Base-by-base conservation (phyloP, 1,284 basidiomycete genomes). In the Boletus sp. region DNA sequence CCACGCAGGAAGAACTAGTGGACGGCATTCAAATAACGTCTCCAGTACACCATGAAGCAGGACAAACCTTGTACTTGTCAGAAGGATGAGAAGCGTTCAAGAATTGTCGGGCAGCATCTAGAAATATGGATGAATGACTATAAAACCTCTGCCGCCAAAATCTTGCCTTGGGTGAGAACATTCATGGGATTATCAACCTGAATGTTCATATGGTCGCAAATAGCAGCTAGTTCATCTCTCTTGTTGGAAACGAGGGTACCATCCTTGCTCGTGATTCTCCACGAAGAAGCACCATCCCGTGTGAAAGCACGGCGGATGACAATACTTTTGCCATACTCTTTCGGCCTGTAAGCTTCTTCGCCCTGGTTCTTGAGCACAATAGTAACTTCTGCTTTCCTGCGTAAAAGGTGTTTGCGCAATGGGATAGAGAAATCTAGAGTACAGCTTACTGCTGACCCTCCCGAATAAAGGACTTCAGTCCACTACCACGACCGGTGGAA, bases 111-210 rank as follows among this genome's bases (percentile, higher is more conserved):
- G 73, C 74, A 47, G 74, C 66, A 59, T 75, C 74, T 76, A 43
- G 19, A 34, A 33, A 49, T 14, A 40, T 22, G 17, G 8, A 44
- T 51, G 40, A 47, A 42, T 32, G 19, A 14, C n/a, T 1, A 29
- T n/a, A 37, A 42, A 13, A 20, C 5, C 26, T 16, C 3, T 17
- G 16, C 26, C 17, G 20, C 44, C 9, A 16, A 27, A 36, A 26
- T 52, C 60, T 38, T 65, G 77, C 91, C 91, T 75, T 96, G 94
- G 2, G 91, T 95, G 27, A 95, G 75, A 33, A 99, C 85, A 54
- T 94, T 96, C 78, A 98, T 84, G 0, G 94, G 94, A 60, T 97
- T 97, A 65, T 99, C 96, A 51, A 98, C 90, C 61, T 94, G 91
- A 51, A 99, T 93, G 62, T 92, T 91, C 83, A 95, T 94, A 59